Percentiles rank a stretch among this genome's conserved stretches.
phyloP scores from a whole-genome alignment of 2,329 filamentous ascomycete genomes.

The Neopestalotiopsis rosae region DNA sequence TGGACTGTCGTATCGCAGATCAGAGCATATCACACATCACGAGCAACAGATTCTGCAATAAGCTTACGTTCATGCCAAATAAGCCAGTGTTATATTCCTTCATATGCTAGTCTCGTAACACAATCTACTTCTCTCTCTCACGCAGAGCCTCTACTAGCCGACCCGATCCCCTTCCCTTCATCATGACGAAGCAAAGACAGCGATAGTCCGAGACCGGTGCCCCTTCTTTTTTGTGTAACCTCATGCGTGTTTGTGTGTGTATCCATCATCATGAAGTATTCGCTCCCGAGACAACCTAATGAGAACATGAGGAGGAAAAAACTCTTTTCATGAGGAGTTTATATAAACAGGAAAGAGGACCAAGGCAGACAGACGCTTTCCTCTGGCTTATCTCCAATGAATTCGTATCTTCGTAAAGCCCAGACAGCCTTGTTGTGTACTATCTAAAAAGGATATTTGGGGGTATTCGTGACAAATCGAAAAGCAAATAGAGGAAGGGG shows the following conservation, averaged over 20 bases:
- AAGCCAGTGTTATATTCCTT: too few species aligned
- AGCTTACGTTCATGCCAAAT: too few species aligned
- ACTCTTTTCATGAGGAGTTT: background rate
- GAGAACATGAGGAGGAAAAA: background rate
- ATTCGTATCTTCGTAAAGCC: slow-evolving; percentile 1
- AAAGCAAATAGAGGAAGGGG: slow-evolving; percentile 5
- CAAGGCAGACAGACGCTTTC: background rate
- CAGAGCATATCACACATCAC: too few species aligned
- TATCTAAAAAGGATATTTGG: background rate
- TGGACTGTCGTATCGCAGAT: too few species aligned
- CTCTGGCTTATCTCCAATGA: background rate
- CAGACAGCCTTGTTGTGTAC: background rate
- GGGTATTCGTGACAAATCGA: slow-evolving; percentile 21
- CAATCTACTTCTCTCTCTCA: background rate
- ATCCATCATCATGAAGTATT: background rate
- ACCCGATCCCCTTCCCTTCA: background rate
- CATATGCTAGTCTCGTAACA: too few species aligned
- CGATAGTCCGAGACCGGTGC: background rate
- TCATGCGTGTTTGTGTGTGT: background rate
- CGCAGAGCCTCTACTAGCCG: background rate
- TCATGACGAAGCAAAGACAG: background rate
- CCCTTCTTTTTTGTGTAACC: slow-evolving; percentile 6
- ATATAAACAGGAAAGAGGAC: background rate
- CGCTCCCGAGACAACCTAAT: background rate
- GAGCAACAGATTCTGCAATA: too few species aligned